Evolutionary conservation across 139 green algal species (phyloP), one percentile per base, ranked within the genome.

Genomic region (Gonium pectorale): DNA sequence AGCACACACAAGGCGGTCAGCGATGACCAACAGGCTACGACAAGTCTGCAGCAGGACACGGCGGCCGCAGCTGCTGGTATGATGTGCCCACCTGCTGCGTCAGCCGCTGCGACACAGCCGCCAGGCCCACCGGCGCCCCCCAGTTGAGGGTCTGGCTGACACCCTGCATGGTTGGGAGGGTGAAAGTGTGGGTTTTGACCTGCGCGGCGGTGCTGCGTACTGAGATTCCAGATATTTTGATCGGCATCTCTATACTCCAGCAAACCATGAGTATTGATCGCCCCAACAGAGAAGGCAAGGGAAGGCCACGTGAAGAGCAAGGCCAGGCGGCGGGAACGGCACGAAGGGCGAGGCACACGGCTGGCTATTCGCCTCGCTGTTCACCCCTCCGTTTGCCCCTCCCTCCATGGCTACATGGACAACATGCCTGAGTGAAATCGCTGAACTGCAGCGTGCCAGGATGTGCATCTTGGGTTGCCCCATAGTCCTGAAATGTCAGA

Each of bases 401-500:
- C 21, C 7, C 19, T 29, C n/a, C 54, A 19, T 22, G 11, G 54
- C 6, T 54, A 11, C 46, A 54, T 27, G 63, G 0, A n/a, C 1
- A 44, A 21, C 63, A 11, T 67, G 29, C 79, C 63, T 85, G 79
- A 6, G 79, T 85, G 46, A 86, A 79, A 41, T 85, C 67, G 35
- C 59, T 64, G 59, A 89, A 72, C 54, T 86, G 77, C 31, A 81
- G 56, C 13, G 70, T 78, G 44, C 43, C 60, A 1, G 60, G 33
- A 64, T 83, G 64, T 5, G 37, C 81, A 40, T 89, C 85, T 54
- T 89, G 85, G 0, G 85, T 89, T 3, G 66, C 52, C 5, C 72
- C 75, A 54, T 79, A 88, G 43, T 88, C 83, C 41, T 88, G 62
- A 41, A 88, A 88, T 6, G 64, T 85, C n/a, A 88, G 49, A 5